phyloP scores from a whole-genome alignment of 768 basidiomycete species.

The Panaeolus papilionaceus region DNA sequence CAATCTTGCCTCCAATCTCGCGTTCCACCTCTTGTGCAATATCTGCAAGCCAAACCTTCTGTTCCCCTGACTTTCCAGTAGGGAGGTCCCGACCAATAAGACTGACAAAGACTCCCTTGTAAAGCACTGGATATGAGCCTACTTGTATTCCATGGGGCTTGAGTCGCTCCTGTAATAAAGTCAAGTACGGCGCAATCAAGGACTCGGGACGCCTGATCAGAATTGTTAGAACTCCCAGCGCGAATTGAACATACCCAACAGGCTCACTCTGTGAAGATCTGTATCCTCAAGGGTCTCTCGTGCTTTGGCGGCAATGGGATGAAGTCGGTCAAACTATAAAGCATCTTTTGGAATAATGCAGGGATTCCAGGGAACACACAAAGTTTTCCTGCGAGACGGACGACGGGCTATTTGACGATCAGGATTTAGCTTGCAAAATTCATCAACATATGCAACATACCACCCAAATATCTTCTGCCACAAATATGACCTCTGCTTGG shows the following conservation, averaged over 20 bases:
- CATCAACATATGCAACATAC: slow-evolving; percentile 46
- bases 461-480: slow-evolving; percentile 86
- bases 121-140: slow-evolving; percentile 75
- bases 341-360: slow-evolving; percentile 79
- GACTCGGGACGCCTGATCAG: slow-evolving; percentile 72
- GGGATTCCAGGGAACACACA: slow-evolving; percentile 96
- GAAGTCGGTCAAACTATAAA: slow-evolving; percentile 73
- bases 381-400: slow-evolving; percentile 83
- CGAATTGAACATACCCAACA: slow-evolving; percentile 11
- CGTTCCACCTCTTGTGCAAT: slow-evolving; percentile 69
- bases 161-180: slow-evolving; percentile 75
- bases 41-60: slow-evolving; percentile 51
- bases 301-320: slow-evolving; percentile 79
- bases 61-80: slow-evolving; percentile 51
- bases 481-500: slow-evolving; percentile 79
- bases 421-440: slow-evolving; percentile 9
- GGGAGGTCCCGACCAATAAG: slow-evolving; percentile 61
- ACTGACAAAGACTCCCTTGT: slow-evolving; percentile 73
- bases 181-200: slow-evolving; percentile 83
- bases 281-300: slow-evolving; percentile 78
- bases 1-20: slow-evolving; percentile 61
- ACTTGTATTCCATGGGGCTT: slow-evolving; percentile 80
- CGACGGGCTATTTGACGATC: slow-evolving; percentile 67
- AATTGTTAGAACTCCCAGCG: slow-evolving; percentile 6
- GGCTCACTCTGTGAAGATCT: slow-evolving; percentile 81